Evolutionary conservation across 257 asterid genomes (phyloP).

Genomic region (Solanum neorickii): DNA sequence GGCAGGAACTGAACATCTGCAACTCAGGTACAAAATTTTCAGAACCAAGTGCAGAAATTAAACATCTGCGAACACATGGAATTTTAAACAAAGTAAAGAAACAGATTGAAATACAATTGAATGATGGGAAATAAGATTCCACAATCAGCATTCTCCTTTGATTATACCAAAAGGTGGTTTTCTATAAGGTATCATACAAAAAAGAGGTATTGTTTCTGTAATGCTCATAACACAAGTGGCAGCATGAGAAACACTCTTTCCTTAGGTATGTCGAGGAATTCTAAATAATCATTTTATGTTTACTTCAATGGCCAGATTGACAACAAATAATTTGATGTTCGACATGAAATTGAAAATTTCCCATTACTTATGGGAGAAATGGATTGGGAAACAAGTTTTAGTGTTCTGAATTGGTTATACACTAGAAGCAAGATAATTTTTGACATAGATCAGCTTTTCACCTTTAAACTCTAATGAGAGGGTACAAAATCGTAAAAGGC

Average conservation of each 20-base stretch:
- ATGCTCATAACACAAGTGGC: not conserved
- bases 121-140: not conserved
- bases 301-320: not conserved
- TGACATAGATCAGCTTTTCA: not conserved
- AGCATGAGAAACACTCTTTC: not conserved
- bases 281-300: not conserved
- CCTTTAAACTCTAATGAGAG: not conserved
- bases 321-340: not conserved
- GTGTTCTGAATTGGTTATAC: not conserved
- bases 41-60: not conserved
- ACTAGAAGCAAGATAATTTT: not conserved
- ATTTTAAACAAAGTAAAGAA: not conserved
- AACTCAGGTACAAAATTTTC: not conserved
- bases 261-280: not conserved
- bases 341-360: not conserved
- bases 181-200: not conserved
- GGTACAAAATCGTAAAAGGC: not conserved
- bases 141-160: not conserved
- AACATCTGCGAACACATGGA: not conserved
- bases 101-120: not conserved
- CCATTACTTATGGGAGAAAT: not conserved
- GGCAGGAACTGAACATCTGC: constrained; percentile 93
- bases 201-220: not conserved
- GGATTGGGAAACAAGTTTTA: not conserved
- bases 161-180: not conserved